Percentiles rank a stretch among this genome's conserved stretches.
Evolutionary conservation across 2,329 filamentous ascomycete species (phyloP).

Genomic region (Knoxdaviesia proteae): DNA sequence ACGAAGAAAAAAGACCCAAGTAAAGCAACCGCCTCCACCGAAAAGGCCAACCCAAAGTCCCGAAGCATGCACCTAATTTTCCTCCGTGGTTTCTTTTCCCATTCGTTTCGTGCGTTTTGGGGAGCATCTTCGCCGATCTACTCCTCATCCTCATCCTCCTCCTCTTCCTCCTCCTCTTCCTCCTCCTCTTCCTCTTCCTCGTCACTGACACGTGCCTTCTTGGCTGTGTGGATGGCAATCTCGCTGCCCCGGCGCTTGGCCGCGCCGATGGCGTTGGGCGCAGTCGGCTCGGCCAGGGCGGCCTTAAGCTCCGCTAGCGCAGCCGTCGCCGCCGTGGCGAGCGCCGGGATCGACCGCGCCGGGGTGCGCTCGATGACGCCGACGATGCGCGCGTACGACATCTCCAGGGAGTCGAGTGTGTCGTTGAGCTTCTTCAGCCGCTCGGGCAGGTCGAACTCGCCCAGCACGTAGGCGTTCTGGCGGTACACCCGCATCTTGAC

Average conservation of each 20-base stretch:
- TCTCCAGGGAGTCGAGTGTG: slow-evolving; percentile 44
- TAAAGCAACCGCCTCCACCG: no score
- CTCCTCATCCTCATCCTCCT: neutral
- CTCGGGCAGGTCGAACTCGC: slow-evolving; percentile 46
- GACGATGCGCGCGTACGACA: slow-evolving; percentile 52
- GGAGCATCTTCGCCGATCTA: neutral
- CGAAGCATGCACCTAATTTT: no score
- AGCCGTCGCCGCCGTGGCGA: no score
- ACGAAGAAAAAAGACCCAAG: no score
- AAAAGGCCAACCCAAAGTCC: no score
- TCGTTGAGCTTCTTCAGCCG: slow-evolving; percentile 53
- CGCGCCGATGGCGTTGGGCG: neutral
- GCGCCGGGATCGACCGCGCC: no score
- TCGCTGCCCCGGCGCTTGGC: slow-evolving; percentile 26
- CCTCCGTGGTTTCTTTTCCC: no score
- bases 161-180: slow-evolving; percentile 3
- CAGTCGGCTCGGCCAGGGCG: slow-evolving; percentile 7
- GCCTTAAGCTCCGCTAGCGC: slow-evolving; percentile 5
- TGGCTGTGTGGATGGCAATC: slow-evolving; percentile 13
- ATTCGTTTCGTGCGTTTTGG: no score
- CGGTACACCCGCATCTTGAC: slow-evolving; percentile 60
- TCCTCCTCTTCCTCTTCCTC: slow-evolving; percentile 6
- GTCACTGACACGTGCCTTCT: slow-evolving; percentile 23
- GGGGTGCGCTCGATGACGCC: slow-evolving; percentile 19
- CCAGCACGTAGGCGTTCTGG: slow-evolving; percentile 51